phyloP scores from a whole-genome alignment of 208 protist species.

The Leishmania braziliensis region DNA sequence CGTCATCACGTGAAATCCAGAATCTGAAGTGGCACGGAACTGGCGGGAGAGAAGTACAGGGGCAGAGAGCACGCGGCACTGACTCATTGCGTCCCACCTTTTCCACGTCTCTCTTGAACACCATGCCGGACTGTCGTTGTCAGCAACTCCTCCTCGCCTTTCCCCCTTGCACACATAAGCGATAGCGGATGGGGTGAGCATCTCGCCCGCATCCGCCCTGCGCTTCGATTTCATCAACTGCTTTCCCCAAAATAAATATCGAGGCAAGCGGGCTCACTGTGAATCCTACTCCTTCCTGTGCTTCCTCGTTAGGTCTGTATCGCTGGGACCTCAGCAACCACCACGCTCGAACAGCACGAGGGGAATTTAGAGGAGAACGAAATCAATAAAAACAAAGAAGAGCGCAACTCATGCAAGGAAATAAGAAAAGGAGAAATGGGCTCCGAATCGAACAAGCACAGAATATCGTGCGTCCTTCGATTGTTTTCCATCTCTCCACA shows the following conservation, averaged over 20 bases:
- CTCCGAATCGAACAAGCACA: background rate
- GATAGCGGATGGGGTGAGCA: background rate
- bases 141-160: background rate
- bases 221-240: background rate
- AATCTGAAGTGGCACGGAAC: background rate
- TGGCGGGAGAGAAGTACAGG: background rate
- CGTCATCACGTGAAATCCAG: background rate
- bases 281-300: background rate
- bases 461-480: background rate
- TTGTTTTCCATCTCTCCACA: background rate
- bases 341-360: background rate
- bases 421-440: background rate
- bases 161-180: background rate
- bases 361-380: background rate
- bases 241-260: background rate
- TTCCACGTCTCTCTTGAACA: background rate
- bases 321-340: background rate
- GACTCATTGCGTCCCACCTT: background rate
- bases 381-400: background rate
- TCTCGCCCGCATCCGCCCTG: background rate
- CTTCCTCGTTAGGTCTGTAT: background rate
- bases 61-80: background rate
- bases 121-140: background rate
- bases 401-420: background rate
- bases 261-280: background rate